Base-by-base conservation (phyloP, 257 asterid genomes). In the Oldenlandia corymbosa region DNA sequence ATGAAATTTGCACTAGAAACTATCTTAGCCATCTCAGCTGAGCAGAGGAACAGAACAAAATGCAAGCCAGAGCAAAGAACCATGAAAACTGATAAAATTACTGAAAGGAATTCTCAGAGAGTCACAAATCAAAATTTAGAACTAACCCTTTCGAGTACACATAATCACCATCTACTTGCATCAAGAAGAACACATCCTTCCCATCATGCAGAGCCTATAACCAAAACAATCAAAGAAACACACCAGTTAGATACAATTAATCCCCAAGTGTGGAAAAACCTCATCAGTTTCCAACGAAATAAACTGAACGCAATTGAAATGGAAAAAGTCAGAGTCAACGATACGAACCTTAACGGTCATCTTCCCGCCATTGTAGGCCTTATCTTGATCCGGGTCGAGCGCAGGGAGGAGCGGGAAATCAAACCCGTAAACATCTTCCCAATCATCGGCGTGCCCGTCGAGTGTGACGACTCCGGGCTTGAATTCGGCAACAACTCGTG, bases 161-260 rank as follows among this genome's bases (percentile, higher is more conserved):
- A 71, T 84, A 89, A 37, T 81, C 80, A 64, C 97, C 97, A 69
- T 71, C 86, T 32, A 89, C 86, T 86, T 89, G 83, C 94, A 86
- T 72, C 86, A 86, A 54, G 73, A 86, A 89, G 83, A 71, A 86
- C 32, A 84, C 71, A 72, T 86, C 83, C 65, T 71, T 68, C 58
- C 97, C 97, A 61, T 89, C 97, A 60, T 89, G 97, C 83, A 84
- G 78, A 62, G 95, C 93, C 97, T 89, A 71, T 27, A 64, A 14
- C 66, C 16, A n/a, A n/a, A 71, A 74, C 18, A 37, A 41, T 59
- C 49, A 74, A n/a, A 64, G 18, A 45, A 70, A 60, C 60, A 58
- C 57, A 56, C 30, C 36, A 61, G 36, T 28, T 27, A 2, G 7
- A 47, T 6, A 28, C 50, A 14, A 9, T 45, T 65, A 16, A 58